Base-by-base conservation (phyloP, 768 basidiomycete genomes). In the Leccinum variicolor region DNA sequence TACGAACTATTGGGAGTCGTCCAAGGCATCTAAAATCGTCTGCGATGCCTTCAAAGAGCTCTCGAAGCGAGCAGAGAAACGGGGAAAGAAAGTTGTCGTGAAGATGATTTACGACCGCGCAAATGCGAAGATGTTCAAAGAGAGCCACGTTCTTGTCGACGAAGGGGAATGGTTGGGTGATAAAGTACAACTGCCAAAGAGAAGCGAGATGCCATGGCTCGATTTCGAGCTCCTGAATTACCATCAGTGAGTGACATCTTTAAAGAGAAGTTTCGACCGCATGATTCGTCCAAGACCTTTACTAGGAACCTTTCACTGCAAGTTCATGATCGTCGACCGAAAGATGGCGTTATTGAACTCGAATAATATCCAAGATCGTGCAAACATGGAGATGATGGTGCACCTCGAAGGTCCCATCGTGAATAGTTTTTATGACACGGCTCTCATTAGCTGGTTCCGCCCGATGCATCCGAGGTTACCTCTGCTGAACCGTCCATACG, bases 31-130 rank as follows among this genome's bases (percentile, higher is more conserved):
- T 13, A 76, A 68, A 39, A 76, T 77, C 46, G 75, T 87, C 59
- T 74, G 79, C 3, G 72, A 78, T n/a, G 82, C 81, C 0, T 71
- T 87, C 28, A 73, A 74, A 48, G 76, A 85, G 56, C 75, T 87
- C 8, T 83, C 81, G 13, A 75, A 70, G 39, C 72, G 79, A 9
- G 76, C 79, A 5, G 74, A 77, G 41, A 73, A 72, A 50, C 74
- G 79, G 19, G 75, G 73, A 4, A 73, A 75, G 54, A 81, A 77
- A 58, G 77, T 84, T 15, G 76, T 88, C 52, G 80, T 87, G 62
- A 88, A 88, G 70, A 66, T 89, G 66, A 81, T 87, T 62, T 89
- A 87, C 68, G 87, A 89, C 64, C 78, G 87, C 58, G 88, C 86
- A 1, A 81, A 78, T 50, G 71, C 80, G 59, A 79, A 81, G 67